phyloP scores from a whole-genome alignment of 805 yeast genomes.

The Pichia exigua region DNA sequence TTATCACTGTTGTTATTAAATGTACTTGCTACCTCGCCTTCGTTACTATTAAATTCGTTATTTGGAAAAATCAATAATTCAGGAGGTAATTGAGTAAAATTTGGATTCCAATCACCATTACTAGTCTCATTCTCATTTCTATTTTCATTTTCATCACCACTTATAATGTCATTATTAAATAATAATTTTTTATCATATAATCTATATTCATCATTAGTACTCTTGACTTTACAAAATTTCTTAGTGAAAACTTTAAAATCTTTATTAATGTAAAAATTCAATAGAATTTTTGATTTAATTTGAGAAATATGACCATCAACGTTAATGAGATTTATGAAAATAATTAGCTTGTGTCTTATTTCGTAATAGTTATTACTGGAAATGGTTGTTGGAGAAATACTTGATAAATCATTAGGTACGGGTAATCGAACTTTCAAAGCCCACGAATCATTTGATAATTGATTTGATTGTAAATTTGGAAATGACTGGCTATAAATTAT shows the following conservation, averaged over 20 bases:
- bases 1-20: background rate
- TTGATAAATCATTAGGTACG: slow-evolving; percentile 33
- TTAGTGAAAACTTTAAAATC: slow-evolving; percentile 14
- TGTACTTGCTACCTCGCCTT: background rate
- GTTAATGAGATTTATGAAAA: slow-evolving; percentile 38
- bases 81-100: background rate
- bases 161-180: slow-evolving; percentile 11
- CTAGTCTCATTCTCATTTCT: no score
- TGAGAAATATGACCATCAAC: slow-evolving; percentile 45
- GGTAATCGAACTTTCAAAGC: slow-evolving; percentile 32
- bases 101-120: background rate
- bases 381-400: slow-evolving; percentile 29
- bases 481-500: slow-evolving; percentile 30
- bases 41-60: background rate
- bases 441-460: slow-evolving; percentile 40
- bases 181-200: slow-evolving; percentile 21
- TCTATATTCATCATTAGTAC: background rate
- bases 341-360: slow-evolving; percentile 38
- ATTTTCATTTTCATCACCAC: background rate
- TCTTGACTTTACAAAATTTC: slow-evolving; percentile 12
- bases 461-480: slow-evolving; percentile 26
- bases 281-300: slow-evolving; percentile 44
- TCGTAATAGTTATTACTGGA: background rate
- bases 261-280: slow-evolving; percentile 33
- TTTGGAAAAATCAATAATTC: slow-evolving; percentile 5